A percentile compares a stretch with the other conserved stretches of the same genome.
Conservation (phyloP, 257 asterid genomes). For the Mentha longifolia region DNA sequence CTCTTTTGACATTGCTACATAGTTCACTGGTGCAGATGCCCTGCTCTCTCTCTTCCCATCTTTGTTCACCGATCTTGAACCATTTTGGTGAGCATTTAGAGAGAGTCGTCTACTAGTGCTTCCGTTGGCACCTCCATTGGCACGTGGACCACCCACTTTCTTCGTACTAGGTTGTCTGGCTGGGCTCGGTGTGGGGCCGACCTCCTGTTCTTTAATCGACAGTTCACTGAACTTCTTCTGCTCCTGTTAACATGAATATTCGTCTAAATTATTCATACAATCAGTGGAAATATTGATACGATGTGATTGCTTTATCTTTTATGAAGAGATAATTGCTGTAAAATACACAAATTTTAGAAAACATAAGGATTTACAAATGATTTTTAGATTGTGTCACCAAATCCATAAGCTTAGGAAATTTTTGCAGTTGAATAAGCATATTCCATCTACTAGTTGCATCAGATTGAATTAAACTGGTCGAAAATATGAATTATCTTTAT, state of each 20-base stretch:
- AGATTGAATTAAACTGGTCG: too few relatives aligned
- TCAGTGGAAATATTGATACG: not conserved
- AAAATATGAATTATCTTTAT: too few relatives aligned
- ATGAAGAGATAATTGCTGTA: too few relatives aligned
- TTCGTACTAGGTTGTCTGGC: conserved; percentile 68
- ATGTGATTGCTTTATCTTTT: not conserved
- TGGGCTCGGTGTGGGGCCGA: conserved; percentile 89
- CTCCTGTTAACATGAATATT: conserved; percentile 48
- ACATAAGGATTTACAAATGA: too few relatives aligned
- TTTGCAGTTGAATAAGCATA: too few relatives aligned
- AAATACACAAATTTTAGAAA: too few relatives aligned
- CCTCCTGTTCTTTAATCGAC: conserved; percentile 69
- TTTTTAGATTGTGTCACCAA: too few relatives aligned
- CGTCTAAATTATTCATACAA: not conserved
- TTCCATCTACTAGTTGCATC: too few relatives aligned
- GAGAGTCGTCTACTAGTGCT: conserved; percentile 75
- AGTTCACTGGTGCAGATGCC: conserved; percentile 74
- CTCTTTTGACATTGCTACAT: conserved; percentile 74
- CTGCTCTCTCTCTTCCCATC: conserved; percentile 78
- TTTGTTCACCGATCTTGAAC: conserved; percentile 67
- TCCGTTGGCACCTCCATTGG: conserved; percentile 78
- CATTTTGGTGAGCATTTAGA: conserved; percentile 79
- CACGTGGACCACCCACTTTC: conserved; percentile 71
- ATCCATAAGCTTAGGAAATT: too few relatives aligned
- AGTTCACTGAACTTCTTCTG: conserved; percentile 79